These are phyloP conservation scores for Penstemon eatonii DNA, from an alignment of 257 asterid species.

Conservation along the genomic window DNA sequence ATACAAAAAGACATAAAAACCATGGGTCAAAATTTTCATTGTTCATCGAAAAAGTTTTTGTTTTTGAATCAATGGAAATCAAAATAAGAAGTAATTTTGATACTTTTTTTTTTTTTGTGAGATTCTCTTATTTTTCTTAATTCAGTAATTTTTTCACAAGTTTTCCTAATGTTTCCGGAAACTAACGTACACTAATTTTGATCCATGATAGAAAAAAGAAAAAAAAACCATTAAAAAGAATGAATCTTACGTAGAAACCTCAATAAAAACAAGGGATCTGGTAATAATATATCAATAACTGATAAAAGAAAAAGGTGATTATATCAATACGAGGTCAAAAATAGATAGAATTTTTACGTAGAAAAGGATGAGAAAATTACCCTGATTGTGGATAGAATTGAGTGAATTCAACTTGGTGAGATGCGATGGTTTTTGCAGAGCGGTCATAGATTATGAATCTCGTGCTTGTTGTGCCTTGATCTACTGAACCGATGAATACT, in stretches of 20 bases:
- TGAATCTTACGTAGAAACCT: conserved; percentile 11
- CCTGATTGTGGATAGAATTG: conserved; percentile 91
- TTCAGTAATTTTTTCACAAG: no score
- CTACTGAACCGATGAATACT: conserved; percentile 75
- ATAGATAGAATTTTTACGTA: conserved; percentile 5
- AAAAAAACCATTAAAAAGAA: conserved; percentile 11
- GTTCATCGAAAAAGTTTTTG: no score
- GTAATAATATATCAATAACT: no score
- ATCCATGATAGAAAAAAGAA: not conserved
- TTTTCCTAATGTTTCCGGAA: no score
- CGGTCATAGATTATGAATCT: conserved; percentile 86
- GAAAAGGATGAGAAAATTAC: conserved; percentile 32
- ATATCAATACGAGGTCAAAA: not conserved
- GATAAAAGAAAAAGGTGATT: no score
- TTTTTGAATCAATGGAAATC: no score
- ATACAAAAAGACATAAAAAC: conserved; percentile 6
- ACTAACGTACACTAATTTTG: no score
- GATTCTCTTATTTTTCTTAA: no score
- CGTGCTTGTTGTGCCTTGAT: conserved; percentile 97
- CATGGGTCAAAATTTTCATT: not conserved
- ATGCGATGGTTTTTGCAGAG: conserved; percentile 59
- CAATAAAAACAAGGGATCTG: not conserved
- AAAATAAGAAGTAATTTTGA: no score
- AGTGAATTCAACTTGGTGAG: conserved; percentile 90
- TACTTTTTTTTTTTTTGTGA: no score